These are phyloP conservation scores for Prunus mira DNA, from an alignment of 306 rosid species.

Conservation along the genomic window DNA sequence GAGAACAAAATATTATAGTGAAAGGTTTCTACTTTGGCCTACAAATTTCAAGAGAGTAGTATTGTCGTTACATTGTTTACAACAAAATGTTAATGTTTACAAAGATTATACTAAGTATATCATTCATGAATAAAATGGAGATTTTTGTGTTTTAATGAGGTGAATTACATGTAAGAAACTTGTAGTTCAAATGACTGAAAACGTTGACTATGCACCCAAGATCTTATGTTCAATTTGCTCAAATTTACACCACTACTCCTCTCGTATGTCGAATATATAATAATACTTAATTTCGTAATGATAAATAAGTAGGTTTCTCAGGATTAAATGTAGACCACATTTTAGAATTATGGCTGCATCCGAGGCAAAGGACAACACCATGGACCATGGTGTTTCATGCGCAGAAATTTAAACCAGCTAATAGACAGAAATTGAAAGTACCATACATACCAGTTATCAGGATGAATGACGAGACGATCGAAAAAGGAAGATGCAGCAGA, in stretches of 20 bases:
- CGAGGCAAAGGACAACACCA: too few species aligned
- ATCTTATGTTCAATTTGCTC: too few species aligned
- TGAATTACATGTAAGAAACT: too few species aligned
- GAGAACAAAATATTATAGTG: not conserved
- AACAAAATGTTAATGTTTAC: too few species aligned
- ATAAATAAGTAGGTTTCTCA: not conserved
- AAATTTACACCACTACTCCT: too few species aligned
- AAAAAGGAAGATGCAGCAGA: not conserved
- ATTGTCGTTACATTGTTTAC: too few species aligned
- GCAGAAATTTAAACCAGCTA: not conserved
- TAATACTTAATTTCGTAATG: not conserved
- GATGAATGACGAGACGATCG: constrained; percentile 29
- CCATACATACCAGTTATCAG: constrained; percentile 29
- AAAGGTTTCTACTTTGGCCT: not conserved
- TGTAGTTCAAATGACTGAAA: too few species aligned
- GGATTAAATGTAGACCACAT: not conserved
- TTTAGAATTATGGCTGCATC: too few species aligned
- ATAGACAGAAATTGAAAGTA: not conserved
- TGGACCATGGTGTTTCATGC: not conserved
- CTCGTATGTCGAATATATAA: too few species aligned
- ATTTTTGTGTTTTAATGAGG: fast-evolving
- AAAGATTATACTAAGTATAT: too few species aligned
- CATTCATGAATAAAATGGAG: too few species aligned
- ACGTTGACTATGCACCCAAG: too few species aligned
- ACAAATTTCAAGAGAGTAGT: not conserved